Conservation (phyloP, 306 rosid species). For the Mucuna pruriens region DNA sequence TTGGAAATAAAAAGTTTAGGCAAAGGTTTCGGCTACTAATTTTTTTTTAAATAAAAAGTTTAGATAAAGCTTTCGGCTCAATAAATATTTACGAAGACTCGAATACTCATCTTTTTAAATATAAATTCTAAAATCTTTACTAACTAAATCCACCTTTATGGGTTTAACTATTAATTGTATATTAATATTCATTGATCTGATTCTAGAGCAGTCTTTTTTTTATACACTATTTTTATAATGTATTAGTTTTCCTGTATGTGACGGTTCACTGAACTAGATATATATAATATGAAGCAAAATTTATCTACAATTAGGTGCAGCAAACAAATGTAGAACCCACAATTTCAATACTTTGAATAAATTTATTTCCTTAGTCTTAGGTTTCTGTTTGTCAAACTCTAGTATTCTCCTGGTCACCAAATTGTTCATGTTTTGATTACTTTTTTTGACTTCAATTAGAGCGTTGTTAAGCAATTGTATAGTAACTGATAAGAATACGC, state of each 20-base stretch:
- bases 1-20: too few relatives aligned
- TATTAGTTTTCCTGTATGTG: too few relatives aligned
- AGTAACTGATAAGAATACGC: neutral
- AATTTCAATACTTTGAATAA: neutral
- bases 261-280: neutral
- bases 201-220: neutral
- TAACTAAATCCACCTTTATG: too few relatives aligned
- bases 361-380: neutral
- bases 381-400: neutral
- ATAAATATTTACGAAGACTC: too few relatives aligned
- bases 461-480: neutral
- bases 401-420: neutral
- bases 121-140: too few relatives aligned
- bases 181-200: neutral
- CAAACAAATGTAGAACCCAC: neutral
- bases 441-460: neutral
- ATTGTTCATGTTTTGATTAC: neutral
- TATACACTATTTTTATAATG: too few relatives aligned
- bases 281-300: neutral
- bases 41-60: too few relatives aligned
- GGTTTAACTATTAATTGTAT: too few relatives aligned
- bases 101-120: too few relatives aligned
- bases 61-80: too few relatives aligned
- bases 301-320: neutral
- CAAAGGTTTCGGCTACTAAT: too few relatives aligned